phyloP scores from a whole-genome alignment of 1,284 basidiomycete genomes.

The Cutaneotrichosporon daszewskae region DNA sequence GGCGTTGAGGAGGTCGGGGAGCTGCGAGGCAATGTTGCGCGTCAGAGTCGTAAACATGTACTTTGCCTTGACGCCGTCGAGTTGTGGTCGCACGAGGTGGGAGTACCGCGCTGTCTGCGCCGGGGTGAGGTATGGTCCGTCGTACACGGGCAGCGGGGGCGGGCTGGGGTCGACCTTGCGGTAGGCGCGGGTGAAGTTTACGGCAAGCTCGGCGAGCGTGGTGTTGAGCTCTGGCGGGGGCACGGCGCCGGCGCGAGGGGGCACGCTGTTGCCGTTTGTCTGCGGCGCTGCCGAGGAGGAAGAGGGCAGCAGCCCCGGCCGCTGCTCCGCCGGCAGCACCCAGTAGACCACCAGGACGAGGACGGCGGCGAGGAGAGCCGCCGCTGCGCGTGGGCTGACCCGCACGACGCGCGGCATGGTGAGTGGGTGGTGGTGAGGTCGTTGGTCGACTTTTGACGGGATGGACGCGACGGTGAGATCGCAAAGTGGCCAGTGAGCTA shows the following conservation, averaged over 20 bases:
- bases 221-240: not conserved
- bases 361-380: no score
- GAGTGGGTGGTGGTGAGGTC: no score
- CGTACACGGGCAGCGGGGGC: constrained; percentile 25
- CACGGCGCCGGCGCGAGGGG: not conserved
- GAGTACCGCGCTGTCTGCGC: constrained; percentile 34
- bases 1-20: constrained; percentile 44
- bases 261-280: not conserved
- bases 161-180: not conserved
- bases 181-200: constrained; percentile 16
- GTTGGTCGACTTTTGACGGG: no score
- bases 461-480: no score
- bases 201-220: constrained; percentile 11
- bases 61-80: constrained; percentile 29
- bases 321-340: not conserved
- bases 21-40: constrained; percentile 37
- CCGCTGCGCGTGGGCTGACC: no score
- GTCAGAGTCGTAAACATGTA: constrained; percentile 41
- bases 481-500: no score
- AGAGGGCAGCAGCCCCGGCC: constrained; percentile 3
- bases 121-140: constrained; percentile 26
- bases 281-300: not conserved
- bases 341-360: constrained; percentile 1
- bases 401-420: no score
- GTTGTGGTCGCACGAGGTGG: constrained; percentile 14